These are phyloP conservation scores for Alliaria petiolata DNA, from an alignment of 345 rosid species.

Conservation along the genomic window DNA sequence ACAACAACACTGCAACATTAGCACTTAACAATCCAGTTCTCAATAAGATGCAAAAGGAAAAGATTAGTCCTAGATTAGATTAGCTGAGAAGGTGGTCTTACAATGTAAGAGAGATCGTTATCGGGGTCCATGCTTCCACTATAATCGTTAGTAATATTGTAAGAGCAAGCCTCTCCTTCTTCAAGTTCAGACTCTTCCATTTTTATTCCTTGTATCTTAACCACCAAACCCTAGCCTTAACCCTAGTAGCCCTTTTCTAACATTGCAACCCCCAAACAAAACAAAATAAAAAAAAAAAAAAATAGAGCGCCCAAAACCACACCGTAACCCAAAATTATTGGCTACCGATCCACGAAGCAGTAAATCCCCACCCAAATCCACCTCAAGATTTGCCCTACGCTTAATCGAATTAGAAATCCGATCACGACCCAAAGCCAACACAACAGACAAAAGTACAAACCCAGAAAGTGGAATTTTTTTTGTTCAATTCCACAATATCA, in stretches of 20 bases:
- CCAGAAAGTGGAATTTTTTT: conserved; percentile 5
- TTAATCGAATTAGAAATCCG: conserved; percentile 15
- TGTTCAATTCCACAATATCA: background rate
- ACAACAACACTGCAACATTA: conserved; percentile 11
- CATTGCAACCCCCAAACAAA: conserved; percentile 41
- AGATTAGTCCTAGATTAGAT: background rate
- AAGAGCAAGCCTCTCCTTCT: conserved; percentile 75
- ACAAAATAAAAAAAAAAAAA: too few relatives aligned
- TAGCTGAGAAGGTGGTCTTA: conserved; percentile 34
- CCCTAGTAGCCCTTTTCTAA: conserved; percentile 46
- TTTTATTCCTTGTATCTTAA: conserved; percentile 12
- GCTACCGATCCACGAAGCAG: background rate
- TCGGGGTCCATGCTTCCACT: conserved; percentile 62
- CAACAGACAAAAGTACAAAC: conserved; percentile 11
- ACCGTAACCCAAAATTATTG: background rate
- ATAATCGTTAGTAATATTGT: conserved; percentile 46
- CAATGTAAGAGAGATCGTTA: conserved; percentile 74
- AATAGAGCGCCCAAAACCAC: conserved; percentile 16
- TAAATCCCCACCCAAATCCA: background rate
- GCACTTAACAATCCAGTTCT: background rate
- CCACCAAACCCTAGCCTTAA: conserved; percentile 43
- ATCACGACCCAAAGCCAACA: conserved; percentile 3
- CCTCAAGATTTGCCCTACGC: background rate
- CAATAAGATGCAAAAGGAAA: background rate
- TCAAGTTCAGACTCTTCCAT: conserved; percentile 72